Conservation (phyloP, 768 basidiomycete genomes). For the Psilocybe cyanescens region DNA sequence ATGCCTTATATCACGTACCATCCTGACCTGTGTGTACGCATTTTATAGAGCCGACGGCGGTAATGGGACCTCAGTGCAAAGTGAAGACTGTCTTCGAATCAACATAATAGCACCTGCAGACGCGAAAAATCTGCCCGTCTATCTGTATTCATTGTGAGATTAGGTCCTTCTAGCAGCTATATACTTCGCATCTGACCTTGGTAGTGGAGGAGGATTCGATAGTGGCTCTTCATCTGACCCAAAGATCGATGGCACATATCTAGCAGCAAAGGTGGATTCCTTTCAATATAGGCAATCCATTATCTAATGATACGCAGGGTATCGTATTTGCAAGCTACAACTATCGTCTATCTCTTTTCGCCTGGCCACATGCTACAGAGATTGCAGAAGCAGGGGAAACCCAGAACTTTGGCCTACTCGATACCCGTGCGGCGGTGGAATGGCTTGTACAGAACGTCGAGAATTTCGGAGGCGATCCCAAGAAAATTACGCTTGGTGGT, state of each 20-base stretch:
- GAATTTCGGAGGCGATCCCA: conserved; percentile 48
- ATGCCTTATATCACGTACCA: neutral
- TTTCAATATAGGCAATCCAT: neutral
- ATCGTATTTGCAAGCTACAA: conserved; percentile 38
- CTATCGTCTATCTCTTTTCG: conserved; percentile 39
- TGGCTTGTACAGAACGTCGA: conserved; percentile 46
- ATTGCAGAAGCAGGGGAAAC: conserved; percentile 34
- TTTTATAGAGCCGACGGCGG: conserved; percentile 32
- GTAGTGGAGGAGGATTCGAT: conserved; percentile 39
- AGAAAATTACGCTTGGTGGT: conserved; percentile 47
- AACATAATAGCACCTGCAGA: conserved; percentile 44
- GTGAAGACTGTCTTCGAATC: conserved; percentile 43
- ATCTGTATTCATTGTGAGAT: conserved; percentile 32
- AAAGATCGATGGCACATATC: conserved; percentile 36
- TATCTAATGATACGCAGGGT: conserved; percentile 20
- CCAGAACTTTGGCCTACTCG: conserved; percentile 54
- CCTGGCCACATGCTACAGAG: conserved; percentile 44
- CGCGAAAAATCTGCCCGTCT: conserved; percentile 33
- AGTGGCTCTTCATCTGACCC: conserved; percentile 38
- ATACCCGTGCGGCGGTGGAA: conserved; percentile 47
- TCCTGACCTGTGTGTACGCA: neutral
- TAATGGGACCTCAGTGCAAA: conserved; percentile 37
- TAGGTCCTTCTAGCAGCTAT: neutral
- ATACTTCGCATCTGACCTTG: neutral
- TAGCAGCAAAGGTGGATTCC: conserved; percentile 30